Percentiles rank a stretch among this genome's conserved stretches.
These are phyloP conservation scores for Calonectria leucothoes DNA, from an alignment of 2,329 filamentous ascomycete genomes.

Conservation along the genomic window DNA sequence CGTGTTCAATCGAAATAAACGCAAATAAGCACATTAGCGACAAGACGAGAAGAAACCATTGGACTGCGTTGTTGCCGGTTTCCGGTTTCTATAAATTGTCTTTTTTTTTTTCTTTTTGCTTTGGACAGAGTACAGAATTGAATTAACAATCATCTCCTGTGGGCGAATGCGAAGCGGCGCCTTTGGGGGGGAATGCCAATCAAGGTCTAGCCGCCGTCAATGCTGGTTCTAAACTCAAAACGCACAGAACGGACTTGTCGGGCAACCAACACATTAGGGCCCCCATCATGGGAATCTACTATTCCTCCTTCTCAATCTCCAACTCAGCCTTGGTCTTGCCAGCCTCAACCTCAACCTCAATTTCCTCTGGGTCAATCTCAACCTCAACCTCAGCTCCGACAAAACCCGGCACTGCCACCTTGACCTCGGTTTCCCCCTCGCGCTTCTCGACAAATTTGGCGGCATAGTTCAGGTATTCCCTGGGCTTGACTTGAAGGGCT, in stretches of 20 bases:
- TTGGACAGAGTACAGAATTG: not conserved
- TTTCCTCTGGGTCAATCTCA: not conserved
- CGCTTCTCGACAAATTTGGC: not conserved
- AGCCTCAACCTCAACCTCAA: not conserved
- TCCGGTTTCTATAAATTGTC: not conserved
- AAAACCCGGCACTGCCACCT: not conserved
- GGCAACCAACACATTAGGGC: not conserved
- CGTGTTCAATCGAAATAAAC: not conserved
- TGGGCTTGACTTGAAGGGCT: not conserved
- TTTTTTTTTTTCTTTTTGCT: no score
- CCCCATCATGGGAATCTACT: not conserved
- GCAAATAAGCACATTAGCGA: not conserved
- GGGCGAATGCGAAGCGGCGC: not conserved
- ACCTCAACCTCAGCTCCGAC: not conserved
- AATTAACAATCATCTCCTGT: not conserved
- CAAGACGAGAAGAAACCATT: not conserved
- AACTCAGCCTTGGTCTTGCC: not conserved
- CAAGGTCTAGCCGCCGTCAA: not conserved
- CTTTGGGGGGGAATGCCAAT: not conserved
- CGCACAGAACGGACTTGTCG: not conserved
- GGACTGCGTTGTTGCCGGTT: not conserved
- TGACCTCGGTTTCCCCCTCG: not conserved
- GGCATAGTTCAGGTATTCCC: not conserved
- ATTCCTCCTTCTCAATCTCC: not conserved
- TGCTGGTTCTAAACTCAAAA: not conserved